phyloP scores from a whole-genome alignment of 257 asterid genomes.

The Forsythia suspensa region DNA sequence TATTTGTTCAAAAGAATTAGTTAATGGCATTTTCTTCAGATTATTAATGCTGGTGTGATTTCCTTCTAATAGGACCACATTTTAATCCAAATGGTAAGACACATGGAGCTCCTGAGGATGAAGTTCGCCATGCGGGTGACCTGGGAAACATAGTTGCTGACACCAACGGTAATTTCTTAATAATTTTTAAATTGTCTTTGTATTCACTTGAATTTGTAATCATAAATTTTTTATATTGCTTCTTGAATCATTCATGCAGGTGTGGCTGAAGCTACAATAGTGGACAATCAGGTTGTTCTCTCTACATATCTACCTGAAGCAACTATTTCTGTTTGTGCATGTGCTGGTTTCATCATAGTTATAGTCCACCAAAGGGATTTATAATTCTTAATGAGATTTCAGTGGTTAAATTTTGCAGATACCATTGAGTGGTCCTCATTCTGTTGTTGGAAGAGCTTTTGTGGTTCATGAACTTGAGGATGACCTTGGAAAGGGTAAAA shows the following conservation, averaged over 20 bases:
- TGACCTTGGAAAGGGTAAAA: conserved; percentile 95
- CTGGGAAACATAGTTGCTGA: conserved; percentile 99
- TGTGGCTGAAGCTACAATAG: conserved; percentile 85
- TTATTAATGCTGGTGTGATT: background rate
- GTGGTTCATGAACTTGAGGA: conserved; percentile 96
- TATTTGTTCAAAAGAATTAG: background rate
- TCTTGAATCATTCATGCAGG: conserved; percentile 46
- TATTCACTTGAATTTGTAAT: background rate
- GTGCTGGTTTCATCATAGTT: background rate
- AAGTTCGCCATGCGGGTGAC: conserved; percentile 99
- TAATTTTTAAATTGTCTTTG: background rate
- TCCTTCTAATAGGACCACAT: conserved; percentile 67
- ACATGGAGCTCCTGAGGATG: conserved; percentile 96
- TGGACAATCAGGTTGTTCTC: conserved; percentile 66
- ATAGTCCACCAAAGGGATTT: background rate
- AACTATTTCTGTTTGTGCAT: background rate
- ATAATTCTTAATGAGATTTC: background rate
- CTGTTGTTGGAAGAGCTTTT: conserved; percentile 92
- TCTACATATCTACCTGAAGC: background rate
- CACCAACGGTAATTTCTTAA: conserved; percentile 63
- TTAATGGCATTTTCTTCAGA: background rate
- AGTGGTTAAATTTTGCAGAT: conserved; percentile 44
- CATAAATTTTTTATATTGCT: background rate
- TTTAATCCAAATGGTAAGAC: conserved; percentile 79
- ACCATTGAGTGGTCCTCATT: conserved; percentile 77